phyloP scores from a whole-genome alignment of 306 rosid species.

The Glycine latifolia region DNA sequence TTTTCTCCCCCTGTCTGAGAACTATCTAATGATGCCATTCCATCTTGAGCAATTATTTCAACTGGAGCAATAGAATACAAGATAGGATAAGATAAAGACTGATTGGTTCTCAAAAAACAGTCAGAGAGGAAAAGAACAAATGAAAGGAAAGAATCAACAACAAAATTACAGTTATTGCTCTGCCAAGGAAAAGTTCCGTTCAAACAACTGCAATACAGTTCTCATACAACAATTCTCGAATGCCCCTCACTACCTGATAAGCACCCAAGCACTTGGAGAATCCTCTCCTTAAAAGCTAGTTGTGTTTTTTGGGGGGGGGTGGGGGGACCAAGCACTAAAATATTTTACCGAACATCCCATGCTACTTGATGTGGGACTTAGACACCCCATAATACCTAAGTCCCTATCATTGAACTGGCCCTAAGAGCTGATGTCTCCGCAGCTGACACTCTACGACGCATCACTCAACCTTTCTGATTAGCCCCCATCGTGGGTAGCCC shows the following conservation, averaged over 20 bases:
- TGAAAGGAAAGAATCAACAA: neutral
- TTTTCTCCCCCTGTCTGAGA: neutral
- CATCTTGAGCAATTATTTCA: constrained; percentile 16
- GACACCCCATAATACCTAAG: neutral
- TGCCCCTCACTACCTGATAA: neutral
- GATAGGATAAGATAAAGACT: neutral
- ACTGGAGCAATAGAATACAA: constrained; percentile 2
- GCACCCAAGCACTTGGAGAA: neutral
- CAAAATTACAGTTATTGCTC: neutral
- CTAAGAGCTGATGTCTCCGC: neutral
- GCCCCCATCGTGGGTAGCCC: neutral
- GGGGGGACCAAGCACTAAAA: neutral
- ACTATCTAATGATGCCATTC: constrained; percentile 2
- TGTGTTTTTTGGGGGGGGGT: neutral
- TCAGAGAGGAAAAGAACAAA: neutral
- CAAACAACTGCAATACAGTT: neutral
- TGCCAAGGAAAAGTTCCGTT: neutral
- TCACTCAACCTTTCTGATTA: neutral
- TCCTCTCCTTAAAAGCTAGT: neutral
- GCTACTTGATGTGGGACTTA: neutral
- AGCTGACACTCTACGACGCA: neutral
- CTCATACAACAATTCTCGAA: too few species aligned
- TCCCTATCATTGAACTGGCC: neutral
- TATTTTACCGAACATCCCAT: neutral
- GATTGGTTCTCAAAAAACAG: neutral